Base-by-base conservation (phyloP, 1,284 basidiomycete species). In the Leccinum fallax region DNA sequence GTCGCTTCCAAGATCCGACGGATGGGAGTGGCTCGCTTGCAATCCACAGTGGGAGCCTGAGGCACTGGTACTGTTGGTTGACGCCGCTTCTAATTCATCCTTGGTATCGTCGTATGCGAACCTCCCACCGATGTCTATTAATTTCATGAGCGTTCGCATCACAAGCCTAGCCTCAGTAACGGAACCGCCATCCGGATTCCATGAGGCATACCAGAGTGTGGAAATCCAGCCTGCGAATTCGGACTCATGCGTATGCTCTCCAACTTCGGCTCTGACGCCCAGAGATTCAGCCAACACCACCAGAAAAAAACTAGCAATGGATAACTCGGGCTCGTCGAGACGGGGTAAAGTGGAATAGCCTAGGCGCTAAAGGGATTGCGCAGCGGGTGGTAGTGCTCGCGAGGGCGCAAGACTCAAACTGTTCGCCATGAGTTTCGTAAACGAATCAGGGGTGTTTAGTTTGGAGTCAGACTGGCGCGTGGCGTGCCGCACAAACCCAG, bases 71-170 rank as follows among this genome's bases (percentile, higher is more conserved):
- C 49, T 55, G 26, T 51, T 26, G 1, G 43, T 58, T 6, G 62
- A 57, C 1, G 40, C 7, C 16, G 40, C 38, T 8, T 61, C 28
- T 8, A 19, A n/a, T 10, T 34, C 51, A 3, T 54, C 52, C 55
- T 72, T 69, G 63, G 58, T 21, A n/a, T 52, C 49, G 4, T 66
- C 64, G 59, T 59, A 40, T 9, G 54, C 24, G 26, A 61, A 71
- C n/a, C 7, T 36, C 16, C 43, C 28, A 46, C 9, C 24, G 49
- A 26, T 32, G 15, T 53, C 67, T 69, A 38, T 24, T 53, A 55
- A 34, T 9, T 4, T 15, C 26, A 43, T 67, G 56, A 74, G 61
- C 21, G 4, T n/a, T 34, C 16, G 32, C 8, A 19, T 40, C 15
- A 43, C 40, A 34, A 34, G 32, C 16, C 2, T n/a, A 11, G 24